A percentile compares a stretch with the other conserved stretches of the same genome.
Conservation (phyloP, 768 basidiomycete species). For the Termitomyces sp. region DNA sequence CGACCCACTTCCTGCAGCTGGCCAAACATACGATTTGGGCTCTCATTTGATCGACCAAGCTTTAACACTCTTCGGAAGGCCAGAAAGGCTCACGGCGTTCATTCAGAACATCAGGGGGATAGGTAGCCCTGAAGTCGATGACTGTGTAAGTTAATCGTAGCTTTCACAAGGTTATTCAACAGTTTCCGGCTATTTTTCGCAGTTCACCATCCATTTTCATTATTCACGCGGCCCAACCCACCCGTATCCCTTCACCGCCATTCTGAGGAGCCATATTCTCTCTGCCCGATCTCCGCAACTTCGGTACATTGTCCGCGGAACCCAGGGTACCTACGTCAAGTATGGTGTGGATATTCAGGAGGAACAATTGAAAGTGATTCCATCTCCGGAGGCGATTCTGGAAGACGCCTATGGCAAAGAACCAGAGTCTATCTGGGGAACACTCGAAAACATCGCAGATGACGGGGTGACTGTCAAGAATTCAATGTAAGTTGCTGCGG, state of each 20-base stretch:
- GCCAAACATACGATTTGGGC: slow-evolving; percentile 75
- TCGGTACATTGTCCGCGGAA: slow-evolving; percentile 71
- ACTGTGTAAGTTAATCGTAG: slow-evolving; percentile 43
- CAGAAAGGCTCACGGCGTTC: slow-evolving; percentile 63
- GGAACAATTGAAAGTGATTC: slow-evolving; percentile 61
- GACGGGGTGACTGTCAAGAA: slow-evolving; percentile 40
- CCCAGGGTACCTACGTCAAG: slow-evolving; percentile 70
- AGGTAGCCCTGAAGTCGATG: slow-evolving; percentile 63
- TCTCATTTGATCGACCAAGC: slow-evolving; percentile 80
- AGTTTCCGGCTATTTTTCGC: background rate
- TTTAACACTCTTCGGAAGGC: slow-evolving; percentile 72
- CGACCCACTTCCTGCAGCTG: slow-evolving; percentile 52
- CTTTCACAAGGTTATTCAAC: background rate
- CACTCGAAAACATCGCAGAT: slow-evolving; percentile 49
- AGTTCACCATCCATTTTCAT: slow-evolving; percentile 55
- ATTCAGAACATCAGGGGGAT: slow-evolving; percentile 66
- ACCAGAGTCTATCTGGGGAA: slow-evolving; percentile 60
- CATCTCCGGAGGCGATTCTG: slow-evolving; percentile 42
- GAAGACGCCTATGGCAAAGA: slow-evolving; percentile 54
- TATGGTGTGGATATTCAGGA: slow-evolving; percentile 79
- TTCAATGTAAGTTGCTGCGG: slow-evolving; percentile 26
- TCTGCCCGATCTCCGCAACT: slow-evolving; percentile 65
- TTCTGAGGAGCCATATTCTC: slow-evolving; percentile 65
- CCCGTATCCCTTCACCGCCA: slow-evolving; percentile 59
- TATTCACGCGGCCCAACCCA: slow-evolving; percentile 37